These are phyloP conservation scores for Aspergillus asperescens DNA, from an alignment of 495 filamentous ascomycete species.

Conservation along the genomic window DNA sequence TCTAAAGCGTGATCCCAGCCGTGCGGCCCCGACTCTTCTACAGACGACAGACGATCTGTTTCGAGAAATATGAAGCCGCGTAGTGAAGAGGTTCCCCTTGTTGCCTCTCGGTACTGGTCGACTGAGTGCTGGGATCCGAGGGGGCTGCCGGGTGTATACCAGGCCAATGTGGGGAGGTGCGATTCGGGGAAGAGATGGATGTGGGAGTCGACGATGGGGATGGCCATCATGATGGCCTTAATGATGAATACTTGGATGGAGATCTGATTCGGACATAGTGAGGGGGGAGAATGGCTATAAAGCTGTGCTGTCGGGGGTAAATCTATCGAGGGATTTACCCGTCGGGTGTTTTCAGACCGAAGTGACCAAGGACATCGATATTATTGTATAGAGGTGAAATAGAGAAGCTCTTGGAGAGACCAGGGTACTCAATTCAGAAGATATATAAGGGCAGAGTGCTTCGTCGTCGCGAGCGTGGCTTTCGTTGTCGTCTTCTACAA, in stretches of 20 bases:
- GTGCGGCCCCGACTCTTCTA: slow-evolving; percentile 35
- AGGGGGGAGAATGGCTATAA: background rate
- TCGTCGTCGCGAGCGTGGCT: background rate
- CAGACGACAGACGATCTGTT: slow-evolving; percentile 64
- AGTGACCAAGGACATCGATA: background rate
- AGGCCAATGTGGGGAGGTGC: slow-evolving; percentile 58
- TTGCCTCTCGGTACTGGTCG: slow-evolving; percentile 47
- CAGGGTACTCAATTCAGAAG: background rate
- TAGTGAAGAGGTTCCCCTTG: slow-evolving; percentile 25
- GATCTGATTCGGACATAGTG: background rate
- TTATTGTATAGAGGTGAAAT: background rate
- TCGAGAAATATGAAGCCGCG: slow-evolving; percentile 77
- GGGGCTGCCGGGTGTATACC: slow-evolving; percentile 52
- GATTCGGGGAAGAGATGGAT: slow-evolving; percentile 74
- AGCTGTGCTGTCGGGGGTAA: slow-evolving; percentile 5
- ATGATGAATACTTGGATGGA: background rate
- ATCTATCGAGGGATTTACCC: background rate
- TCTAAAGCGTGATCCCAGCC: slow-evolving; percentile 58
- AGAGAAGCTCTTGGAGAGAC: background rate
- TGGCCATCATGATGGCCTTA: slow-evolving; percentile 19
- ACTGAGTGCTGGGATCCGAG: slow-evolving; percentile 59
- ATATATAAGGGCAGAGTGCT: background rate
- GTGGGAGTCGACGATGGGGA: slow-evolving; percentile 71
- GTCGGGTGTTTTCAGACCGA: slow-evolving; percentile 9
- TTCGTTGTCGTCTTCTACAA: background rate